Evolutionary conservation across 1,284 basidiomycete species (phyloP).

Genomic region (Marasmius tenuissimus): DNA sequence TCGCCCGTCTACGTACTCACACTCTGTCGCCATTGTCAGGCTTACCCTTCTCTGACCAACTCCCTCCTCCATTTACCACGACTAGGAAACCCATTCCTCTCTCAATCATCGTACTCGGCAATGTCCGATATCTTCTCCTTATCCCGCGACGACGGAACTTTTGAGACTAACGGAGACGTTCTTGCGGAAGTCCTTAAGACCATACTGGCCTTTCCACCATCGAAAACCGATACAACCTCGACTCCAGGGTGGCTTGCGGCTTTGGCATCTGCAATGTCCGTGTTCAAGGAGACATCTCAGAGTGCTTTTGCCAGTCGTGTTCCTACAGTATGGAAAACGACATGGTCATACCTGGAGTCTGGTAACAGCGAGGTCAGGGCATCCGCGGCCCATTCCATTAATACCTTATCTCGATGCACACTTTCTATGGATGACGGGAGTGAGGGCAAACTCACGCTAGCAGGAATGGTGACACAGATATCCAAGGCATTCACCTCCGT

Average conservation of each 20-base stretch:
- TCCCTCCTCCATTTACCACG: slow-evolving; percentile 78
- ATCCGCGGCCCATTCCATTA: slow-evolving; percentile 65
- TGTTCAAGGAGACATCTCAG: slow-evolving; percentile 50
- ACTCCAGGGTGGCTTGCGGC: slow-evolving; percentile 75
- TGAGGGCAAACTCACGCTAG: slow-evolving; percentile 42
- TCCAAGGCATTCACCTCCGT: slow-evolving; percentile 71
- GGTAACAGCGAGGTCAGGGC: slow-evolving; percentile 54
- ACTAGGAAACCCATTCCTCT: slow-evolving; percentile 82
- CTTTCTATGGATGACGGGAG: slow-evolving; percentile 48
- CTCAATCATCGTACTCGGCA: slow-evolving; percentile 79
- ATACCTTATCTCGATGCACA: slow-evolving; percentile 68
- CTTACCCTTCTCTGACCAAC: slow-evolving; percentile 66
- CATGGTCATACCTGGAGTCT: slow-evolving; percentile 77
- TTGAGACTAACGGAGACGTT: slow-evolving; percentile 53
- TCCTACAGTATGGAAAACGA: slow-evolving; percentile 70
- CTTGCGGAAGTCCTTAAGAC: slow-evolving; percentile 67
- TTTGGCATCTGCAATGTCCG: slow-evolving; percentile 68
- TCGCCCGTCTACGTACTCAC: slow-evolving; percentile 9
- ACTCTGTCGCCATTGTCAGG: slow-evolving; percentile 42
- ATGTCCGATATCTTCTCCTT: slow-evolving; percentile 73
- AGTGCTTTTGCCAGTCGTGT: slow-evolving; percentile 54
- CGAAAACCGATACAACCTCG: slow-evolving; percentile 59
- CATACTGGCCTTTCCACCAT: slow-evolving; percentile 73
- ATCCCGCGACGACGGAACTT: slow-evolving; percentile 47
- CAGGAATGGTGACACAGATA: slow-evolving; percentile 61